Percentiles rank a stretch among this genome's conserved stretches.
Conservation (phyloP, 495 filamentous ascomycete genomes). For the Parachaetomium inaequale region DNA sequence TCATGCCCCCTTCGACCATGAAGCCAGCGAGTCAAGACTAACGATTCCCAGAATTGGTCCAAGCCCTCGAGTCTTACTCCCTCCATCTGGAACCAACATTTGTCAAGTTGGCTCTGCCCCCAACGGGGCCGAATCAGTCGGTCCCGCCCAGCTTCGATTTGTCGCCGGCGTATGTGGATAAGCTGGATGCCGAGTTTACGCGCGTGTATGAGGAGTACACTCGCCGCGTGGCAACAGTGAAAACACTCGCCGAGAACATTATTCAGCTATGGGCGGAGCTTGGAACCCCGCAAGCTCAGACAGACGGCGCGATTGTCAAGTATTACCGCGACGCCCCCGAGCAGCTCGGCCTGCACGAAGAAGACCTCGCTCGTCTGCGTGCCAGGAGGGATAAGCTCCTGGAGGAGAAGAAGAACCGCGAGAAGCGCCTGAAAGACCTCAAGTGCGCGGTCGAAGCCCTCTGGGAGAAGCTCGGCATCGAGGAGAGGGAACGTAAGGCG, state of each 20-base stretch:
- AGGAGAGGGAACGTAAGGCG: constrained; percentile 73
- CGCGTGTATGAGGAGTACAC: constrained; percentile 94
- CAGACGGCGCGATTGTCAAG: constrained; percentile 82
- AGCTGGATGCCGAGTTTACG: constrained; percentile 84
- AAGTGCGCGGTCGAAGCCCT: constrained; percentile 69
- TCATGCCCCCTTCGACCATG: neutral
- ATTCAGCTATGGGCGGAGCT: constrained; percentile 95
- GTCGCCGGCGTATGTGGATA: constrained; percentile 79
- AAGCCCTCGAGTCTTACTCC: constrained; percentile 91
- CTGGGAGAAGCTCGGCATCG: constrained; percentile 84
- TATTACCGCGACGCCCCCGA: constrained; percentile 85
- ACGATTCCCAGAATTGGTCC: constrained; percentile 67
- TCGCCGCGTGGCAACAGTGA: constrained; percentile 70
- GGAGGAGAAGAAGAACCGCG: constrained; percentile 91
- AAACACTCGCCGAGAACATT: constrained; percentile 71
- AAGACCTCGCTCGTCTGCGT: constrained; percentile 71
- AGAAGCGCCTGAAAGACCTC: constrained; percentile 75
- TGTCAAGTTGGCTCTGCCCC: constrained; percentile 75
- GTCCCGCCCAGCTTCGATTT: constrained; percentile 80
- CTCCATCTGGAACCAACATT: constrained; percentile 87
- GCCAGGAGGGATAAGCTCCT: constrained; percentile 73
- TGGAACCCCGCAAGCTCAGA: constrained; percentile 86
- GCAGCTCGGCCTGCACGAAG: constrained; percentile 84
- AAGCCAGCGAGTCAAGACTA: constrained; percentile 12
- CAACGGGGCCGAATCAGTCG: constrained; percentile 68